Conservation (phyloP, 441 rosid species). For the Brassica hybrid region DNA sequence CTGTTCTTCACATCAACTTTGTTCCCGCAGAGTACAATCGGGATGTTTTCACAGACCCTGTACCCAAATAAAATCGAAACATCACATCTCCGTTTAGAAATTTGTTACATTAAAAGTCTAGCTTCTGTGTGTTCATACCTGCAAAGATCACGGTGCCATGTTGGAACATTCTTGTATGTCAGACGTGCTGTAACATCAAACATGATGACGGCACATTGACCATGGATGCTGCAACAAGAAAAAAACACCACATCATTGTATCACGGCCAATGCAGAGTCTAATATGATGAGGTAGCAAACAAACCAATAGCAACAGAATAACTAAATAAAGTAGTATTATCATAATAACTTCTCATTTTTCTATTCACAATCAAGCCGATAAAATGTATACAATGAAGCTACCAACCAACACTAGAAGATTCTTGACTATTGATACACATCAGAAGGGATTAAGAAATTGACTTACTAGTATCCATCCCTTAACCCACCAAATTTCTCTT, state of each 20-base stretch:
- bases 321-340: not conserved
- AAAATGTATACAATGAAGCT: not conserved
- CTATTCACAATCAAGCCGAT: not conserved
- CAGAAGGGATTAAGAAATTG: not conserved
- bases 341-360: not conserved
- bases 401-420: not conserved
- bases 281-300: not conserved
- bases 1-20: conserved; percentile 89
- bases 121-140: conserved; percentile 26
- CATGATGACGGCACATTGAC: conserved; percentile 92
- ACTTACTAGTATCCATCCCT: conserved; percentile 73
- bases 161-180: conserved; percentile 85
- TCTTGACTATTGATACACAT: not conserved
- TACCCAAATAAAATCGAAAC: not conserved
- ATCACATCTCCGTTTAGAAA: not conserved
- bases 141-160: conserved; percentile 97
- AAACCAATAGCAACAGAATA: not conserved
- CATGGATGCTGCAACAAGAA: conserved; percentile 71
- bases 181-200: conserved; percentile 85
- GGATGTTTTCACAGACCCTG: conserved; percentile 25
- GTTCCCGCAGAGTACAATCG: conserved; percentile 85
- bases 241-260: not conserved
- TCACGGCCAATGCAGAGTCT: not conserved
- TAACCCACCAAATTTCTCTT: conserved; percentile 10
- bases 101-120: conserved; percentile 1